These are phyloP conservation scores for Schwanniomyces sp. DNA, from an alignment of 805 yeast species.

Conservation along the genomic window DNA sequence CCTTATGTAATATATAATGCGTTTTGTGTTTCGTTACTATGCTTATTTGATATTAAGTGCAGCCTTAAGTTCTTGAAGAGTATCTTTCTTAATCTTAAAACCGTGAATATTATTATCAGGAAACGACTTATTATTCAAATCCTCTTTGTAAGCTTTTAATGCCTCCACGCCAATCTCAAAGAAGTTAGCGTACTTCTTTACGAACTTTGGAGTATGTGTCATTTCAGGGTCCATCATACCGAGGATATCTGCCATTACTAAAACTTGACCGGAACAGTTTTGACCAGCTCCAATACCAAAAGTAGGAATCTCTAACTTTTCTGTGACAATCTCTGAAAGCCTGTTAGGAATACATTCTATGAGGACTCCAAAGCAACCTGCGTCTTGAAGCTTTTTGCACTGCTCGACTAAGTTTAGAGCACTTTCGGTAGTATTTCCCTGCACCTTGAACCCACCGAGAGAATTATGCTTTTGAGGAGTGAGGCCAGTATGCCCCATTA, in stretches of 20 bases:
- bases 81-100: constrained; percentile 67
- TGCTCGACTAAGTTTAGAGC: constrained; percentile 63
- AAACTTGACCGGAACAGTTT: constrained; percentile 80
- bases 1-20: not conserved
- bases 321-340: constrained; percentile 65
- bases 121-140: constrained; percentile 55
- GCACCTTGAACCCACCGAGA: constrained; percentile 85
- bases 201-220: constrained; percentile 65
- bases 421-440: constrained; percentile 58
- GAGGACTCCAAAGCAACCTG: constrained; percentile 76
- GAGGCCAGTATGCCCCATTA: constrained; percentile 87
- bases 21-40: not conserved
- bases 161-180: constrained; percentile 50
- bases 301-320: constrained; percentile 65
- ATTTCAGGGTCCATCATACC: constrained; percentile 63
- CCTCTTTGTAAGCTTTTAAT: constrained; percentile 53
- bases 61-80: constrained; percentile 30
- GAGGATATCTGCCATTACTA: constrained; percentile 81
- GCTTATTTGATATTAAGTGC: not conserved
- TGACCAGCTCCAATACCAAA: constrained; percentile 97
- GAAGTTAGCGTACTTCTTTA: constrained; percentile 63
- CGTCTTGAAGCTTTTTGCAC: constrained; percentile 65
- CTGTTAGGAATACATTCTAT: constrained; percentile 85
- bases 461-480: constrained; percentile 85
- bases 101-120: constrained; percentile 65